Evolutionary conservation across 1,139 yeast species (phyloP).

Genomic region (Nakaseomyces sp.): DNA sequence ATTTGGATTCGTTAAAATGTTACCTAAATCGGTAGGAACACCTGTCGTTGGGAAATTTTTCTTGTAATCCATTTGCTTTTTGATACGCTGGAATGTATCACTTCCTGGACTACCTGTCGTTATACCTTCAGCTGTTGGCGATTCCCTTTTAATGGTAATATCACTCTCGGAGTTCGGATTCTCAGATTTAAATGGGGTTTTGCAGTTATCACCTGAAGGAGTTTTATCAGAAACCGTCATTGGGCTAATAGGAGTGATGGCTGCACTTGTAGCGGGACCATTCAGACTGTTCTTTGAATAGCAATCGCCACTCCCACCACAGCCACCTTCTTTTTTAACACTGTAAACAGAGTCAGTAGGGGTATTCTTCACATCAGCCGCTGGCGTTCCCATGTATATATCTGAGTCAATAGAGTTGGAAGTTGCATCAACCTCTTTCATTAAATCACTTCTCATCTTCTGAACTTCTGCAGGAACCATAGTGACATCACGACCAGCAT

Average conservation of each 20-base stretch:
- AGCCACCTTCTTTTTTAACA: background rate
- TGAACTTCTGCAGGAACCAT: background rate
- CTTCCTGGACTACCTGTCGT: constrained; percentile 8
- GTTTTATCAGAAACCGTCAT: background rate
- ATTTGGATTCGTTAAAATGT: background rate
- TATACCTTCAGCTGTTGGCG: background rate
- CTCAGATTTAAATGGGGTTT: background rate
- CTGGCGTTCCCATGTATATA: constrained; percentile 4
- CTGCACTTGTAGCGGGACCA: background rate
- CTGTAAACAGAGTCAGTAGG: background rate
- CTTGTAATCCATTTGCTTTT: constrained; percentile 12
- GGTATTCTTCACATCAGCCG: background rate
- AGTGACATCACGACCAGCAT: background rate
- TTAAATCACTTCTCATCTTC: constrained; percentile 1
- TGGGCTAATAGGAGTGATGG: constrained; percentile 4
- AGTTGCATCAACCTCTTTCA: background rate
- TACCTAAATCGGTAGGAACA: background rate
- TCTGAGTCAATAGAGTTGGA: background rate
- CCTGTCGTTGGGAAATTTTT: background rate
- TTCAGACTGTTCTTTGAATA: background rate
- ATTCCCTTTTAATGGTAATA: background rate
- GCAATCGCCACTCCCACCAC: background rate
- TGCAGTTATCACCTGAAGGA: background rate
- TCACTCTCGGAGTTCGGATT: background rate
- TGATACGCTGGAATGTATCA: constrained; percentile 15